These are phyloP conservation scores for Moesziomyces sp. DNA, from an alignment of 1,284 basidiomycete genomes.

Conservation along the genomic window DNA sequence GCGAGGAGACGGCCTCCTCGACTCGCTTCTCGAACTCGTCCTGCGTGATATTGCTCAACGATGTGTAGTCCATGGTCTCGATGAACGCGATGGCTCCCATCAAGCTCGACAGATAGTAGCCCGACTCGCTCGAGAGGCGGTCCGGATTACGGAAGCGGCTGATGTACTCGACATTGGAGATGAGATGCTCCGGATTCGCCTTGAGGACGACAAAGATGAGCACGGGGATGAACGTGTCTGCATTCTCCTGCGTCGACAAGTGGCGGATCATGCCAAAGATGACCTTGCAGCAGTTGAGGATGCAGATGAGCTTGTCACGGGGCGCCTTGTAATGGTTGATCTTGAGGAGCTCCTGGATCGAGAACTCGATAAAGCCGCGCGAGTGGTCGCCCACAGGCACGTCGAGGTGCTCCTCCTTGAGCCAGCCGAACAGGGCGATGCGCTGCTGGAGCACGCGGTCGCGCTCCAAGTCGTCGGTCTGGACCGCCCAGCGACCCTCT, in stretches of 20 bases:
- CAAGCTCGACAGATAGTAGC: slow-evolving; percentile 95
- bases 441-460: slow-evolving; percentile 90
- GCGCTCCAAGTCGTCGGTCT: slow-evolving; percentile 91
- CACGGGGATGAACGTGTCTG: slow-evolving; percentile 93
- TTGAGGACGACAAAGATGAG: slow-evolving; percentile 93
- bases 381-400: slow-evolving; percentile 63
- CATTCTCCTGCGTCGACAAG: slow-evolving; percentile 69
- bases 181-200: slow-evolving; percentile 89
- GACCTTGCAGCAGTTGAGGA: slow-evolving; percentile 97
- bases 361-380: slow-evolving; percentile 90
- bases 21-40: slow-evolving; percentile 82
- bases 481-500: slow-evolving; percentile 69
- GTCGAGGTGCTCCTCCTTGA: slow-evolving; percentile 88
- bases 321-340: slow-evolving; percentile 99
- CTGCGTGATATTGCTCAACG: slow-evolving; percentile 88
- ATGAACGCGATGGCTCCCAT: slow-evolving; percentile 85
- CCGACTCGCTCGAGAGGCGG: slow-evolving; percentile 91
- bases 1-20: slow-evolving; percentile 46
- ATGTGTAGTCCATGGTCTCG: slow-evolving; percentile 94
- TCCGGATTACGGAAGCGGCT: slow-evolving; percentile 90
- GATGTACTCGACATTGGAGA: slow-evolving; percentile 92
- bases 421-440: slow-evolving; percentile 90
- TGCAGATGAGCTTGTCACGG: slow-evolving; percentile 96
- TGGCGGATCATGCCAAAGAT: slow-evolving; percentile 96
- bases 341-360: slow-evolving; percentile 86